Percentiles rank a stretch among this genome's conserved stretches.
phyloP scores from a whole-genome alignment of 129 eudicot species.

The Arctium minus region DNA sequence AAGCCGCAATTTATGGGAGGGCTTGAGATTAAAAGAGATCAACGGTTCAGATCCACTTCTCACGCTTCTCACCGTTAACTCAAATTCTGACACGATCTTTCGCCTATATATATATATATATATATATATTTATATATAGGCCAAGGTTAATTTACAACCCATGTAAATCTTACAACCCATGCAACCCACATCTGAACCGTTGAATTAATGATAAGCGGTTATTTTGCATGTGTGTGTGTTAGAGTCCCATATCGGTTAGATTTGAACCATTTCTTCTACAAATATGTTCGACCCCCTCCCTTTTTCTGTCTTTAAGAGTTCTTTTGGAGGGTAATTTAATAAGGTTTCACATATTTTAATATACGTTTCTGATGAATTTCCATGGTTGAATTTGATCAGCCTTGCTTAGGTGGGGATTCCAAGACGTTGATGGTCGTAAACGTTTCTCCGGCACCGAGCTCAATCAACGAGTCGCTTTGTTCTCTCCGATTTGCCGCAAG shows the following conservation, averaged over 20 bases:
- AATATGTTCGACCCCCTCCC: background rate
- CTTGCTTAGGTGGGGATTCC: constrained; percentile 97
- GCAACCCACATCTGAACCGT: no score
- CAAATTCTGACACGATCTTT: no score
- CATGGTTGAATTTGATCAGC: constrained; percentile 40
- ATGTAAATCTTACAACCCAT: no score
- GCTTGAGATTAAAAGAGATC: no score
- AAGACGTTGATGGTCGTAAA: constrained; percentile 94
- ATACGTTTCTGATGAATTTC: background rate
- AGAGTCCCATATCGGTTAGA: background rate
- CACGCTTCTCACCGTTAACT: no score
- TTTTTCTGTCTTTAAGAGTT: background rate
- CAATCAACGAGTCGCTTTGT: constrained; percentile 77
- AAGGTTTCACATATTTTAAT: background rate
- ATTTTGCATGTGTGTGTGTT: background rate
- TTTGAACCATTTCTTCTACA: background rate
- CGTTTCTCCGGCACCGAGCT: constrained; percentile 77
- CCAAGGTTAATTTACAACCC: no score
- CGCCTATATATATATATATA: no score
- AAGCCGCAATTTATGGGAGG: no score
- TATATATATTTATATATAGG: no score
- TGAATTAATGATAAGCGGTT: no score
- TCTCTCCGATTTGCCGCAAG: constrained; percentile 89
- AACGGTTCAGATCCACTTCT: no score
- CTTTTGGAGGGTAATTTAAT: background rate